Base-by-base conservation (phyloP, 176 grass and related monocot genomes). In the Paspalum vaginatum region DNA sequence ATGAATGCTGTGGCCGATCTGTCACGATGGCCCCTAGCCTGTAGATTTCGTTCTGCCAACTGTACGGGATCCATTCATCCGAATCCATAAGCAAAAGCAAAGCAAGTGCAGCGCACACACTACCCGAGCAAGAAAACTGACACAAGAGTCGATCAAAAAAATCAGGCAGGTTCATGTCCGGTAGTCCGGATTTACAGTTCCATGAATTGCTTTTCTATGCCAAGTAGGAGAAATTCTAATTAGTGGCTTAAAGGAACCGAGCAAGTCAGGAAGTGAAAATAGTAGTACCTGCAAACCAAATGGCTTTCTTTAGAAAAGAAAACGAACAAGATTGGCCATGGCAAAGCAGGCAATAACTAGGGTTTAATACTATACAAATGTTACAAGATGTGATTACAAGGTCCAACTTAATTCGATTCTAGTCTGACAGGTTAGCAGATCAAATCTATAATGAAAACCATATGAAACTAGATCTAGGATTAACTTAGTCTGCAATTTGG, bases 291-390 rank as follows among this genome's bases (percentile, higher is more conserved):
- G 47, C 39, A 42, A 54, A 61, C 27, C n/a, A 61, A n/a, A n/a
- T n/a, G n/a, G n/a, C n/a, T n/a, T n/a, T n/a, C n/a, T 54, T 22
- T 58, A 11, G 55, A 9, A 9, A 21, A 42, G 1, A 16, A 72
- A 40, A 39, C 3, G 2, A 4, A 1, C 37, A 6, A 1, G 24
- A 37, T 38, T 47, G 14, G 18, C 25, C 5, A 48, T 41, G 60
- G 16, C 41, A 41, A 43, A 83, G 25, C 2, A 65, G 42, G 26
- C 20, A 87, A 64, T 22, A 32, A 17, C 49, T 74, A 66, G 56
- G 51, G 68, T n/a, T 50, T 56, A 56, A 46, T 45, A 77, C 82
- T 81, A 24, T 81, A 89, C 87, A 89, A 38, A 85, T 57, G 60
- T 80, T 85, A 81, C 56, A 80, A 16, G 2, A 68, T 16, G 40